These are phyloP conservation scores for Emericellopsis atlantica DNA, from an alignment of 2,329 filamentous ascomycete genomes.

Conservation along the genomic window DNA sequence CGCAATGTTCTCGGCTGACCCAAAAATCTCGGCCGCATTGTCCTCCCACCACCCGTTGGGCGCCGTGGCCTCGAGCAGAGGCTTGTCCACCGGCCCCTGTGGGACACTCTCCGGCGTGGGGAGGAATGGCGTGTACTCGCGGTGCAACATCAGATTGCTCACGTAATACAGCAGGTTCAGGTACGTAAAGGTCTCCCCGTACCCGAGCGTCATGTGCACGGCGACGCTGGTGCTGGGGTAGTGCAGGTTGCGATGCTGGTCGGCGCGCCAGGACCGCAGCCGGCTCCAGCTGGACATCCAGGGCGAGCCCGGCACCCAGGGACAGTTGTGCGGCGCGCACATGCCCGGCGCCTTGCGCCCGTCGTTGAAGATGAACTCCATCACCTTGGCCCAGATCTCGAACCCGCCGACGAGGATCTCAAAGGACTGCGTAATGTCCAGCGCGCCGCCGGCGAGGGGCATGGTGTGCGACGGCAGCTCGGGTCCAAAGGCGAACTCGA, in stretches of 20 bases:
- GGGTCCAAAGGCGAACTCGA: conserved; percentile 25
- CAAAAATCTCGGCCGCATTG: conserved; percentile 20
- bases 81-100: conserved; percentile 24
- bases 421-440: conserved; percentile 14
- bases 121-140: conserved; percentile 30
- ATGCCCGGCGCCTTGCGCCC: conserved; percentile 25
- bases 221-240: conserved; percentile 23
- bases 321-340: conserved; percentile 22
- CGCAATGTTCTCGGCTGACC: conserved; percentile 20
- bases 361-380: conserved; percentile 27
- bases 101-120: conserved; percentile 20
- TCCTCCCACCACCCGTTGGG: conserved; percentile 26
- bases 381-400: conserved; percentile 27
- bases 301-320: conserved; percentile 21
- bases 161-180: conserved; percentile 29
- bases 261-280: conserved; percentile 19
- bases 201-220: conserved; percentile 23
- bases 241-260: conserved; percentile 19
- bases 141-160: conserved; percentile 25
- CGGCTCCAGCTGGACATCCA: conserved; percentile 17
- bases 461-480: conserved; percentile 7
- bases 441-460: conserved; percentile 3
- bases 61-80: conserved; percentile 21
- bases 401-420: conserved; percentile 27
- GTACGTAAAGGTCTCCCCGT: conserved; percentile 27